Percentiles rank a stretch among this genome's conserved stretches.
These are phyloP conservation scores for Syncephalastrum contaminatum DNA, from an alignment of 371 early-diverging fungal genomes.

Conservation along the genomic window DNA sequence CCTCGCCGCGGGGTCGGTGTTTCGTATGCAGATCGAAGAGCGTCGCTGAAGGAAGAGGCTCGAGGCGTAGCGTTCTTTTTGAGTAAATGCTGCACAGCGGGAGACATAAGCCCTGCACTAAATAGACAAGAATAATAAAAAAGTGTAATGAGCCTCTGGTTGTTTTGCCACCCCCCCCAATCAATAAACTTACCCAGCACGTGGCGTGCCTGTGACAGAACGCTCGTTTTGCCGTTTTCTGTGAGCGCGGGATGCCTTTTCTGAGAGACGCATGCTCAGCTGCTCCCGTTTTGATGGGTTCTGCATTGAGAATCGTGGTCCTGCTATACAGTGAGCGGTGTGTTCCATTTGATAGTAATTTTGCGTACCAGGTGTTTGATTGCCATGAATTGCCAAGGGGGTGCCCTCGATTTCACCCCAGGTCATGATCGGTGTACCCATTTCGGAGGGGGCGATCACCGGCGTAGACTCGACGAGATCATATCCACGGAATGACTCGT, in stretches of 20 bases:
- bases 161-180: neutral
- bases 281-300: constrained; percentile 65
- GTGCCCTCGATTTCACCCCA: constrained; percentile 80
- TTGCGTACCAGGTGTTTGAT: constrained; percentile 39
- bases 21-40: constrained; percentile 39
- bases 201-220: constrained; percentile 27
- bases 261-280: constrained; percentile 62
- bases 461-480: constrained; percentile 72
- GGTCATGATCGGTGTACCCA: constrained; percentile 68
- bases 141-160: neutral
- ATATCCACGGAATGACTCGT: constrained; percentile 53
- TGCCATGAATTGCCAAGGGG: constrained; percentile 54
- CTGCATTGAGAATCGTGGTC: constrained; percentile 62
- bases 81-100: constrained; percentile 46
- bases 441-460: constrained; percentile 52
- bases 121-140: neutral
- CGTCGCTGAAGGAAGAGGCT: constrained; percentile 30
- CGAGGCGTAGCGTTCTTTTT: constrained; percentile 31
- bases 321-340: constrained; percentile 6
- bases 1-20: constrained; percentile 12
- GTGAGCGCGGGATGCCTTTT: constrained; percentile 62
- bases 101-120: constrained; percentile 41
- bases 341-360: neutral
- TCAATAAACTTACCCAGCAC: constrained; percentile 26
- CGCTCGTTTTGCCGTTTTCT: constrained; percentile 33